Percentiles rank a stretch among this genome's conserved stretches.
Conservation (phyloP, 2,329 filamentous ascomycete genomes). For the Ophiostoma angusticollis region DNA sequence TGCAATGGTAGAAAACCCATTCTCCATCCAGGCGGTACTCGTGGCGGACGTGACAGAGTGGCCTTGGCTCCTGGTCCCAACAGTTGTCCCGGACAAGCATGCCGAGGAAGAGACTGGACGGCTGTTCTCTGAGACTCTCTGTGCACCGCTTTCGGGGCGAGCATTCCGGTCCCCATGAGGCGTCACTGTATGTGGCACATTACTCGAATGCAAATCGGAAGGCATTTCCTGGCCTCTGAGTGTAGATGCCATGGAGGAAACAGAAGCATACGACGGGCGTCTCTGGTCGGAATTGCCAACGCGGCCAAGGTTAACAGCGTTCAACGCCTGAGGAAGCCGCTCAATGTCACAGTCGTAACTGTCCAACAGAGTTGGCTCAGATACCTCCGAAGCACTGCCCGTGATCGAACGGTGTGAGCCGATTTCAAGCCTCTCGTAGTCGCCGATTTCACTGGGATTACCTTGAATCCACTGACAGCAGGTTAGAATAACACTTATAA, state of each 20-base stretch:
- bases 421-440: constrained; percentile 6
- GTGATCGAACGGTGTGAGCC: constrained; percentile 5
- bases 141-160: not conserved
- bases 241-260: constrained; percentile 2
- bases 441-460: constrained; percentile 12
- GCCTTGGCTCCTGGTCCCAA: not conserved
- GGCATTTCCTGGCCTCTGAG: not conserved
- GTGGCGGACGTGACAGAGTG: not conserved
- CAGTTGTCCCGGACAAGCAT: not conserved
- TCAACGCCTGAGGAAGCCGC: constrained; percentile 11
- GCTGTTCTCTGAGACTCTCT: not conserved
- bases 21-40: constrained; percentile 7
- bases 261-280: not conserved
- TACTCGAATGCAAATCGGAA: no score
- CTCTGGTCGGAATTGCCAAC: not conserved
- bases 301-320: constrained; percentile 7
- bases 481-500: not conserved
- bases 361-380: constrained; percentile 7
- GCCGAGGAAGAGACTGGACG: not conserved
- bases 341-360: not conserved
- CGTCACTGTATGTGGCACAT: no score
- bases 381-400: constrained; percentile 3
- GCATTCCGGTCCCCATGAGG: no score
- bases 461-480: constrained; percentile 13
- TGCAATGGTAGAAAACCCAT: not conserved